phyloP scores from a whole-genome alignment of 495 filamentous ascomycete genomes.

The Aspergillus sclerotioniger region DNA sequence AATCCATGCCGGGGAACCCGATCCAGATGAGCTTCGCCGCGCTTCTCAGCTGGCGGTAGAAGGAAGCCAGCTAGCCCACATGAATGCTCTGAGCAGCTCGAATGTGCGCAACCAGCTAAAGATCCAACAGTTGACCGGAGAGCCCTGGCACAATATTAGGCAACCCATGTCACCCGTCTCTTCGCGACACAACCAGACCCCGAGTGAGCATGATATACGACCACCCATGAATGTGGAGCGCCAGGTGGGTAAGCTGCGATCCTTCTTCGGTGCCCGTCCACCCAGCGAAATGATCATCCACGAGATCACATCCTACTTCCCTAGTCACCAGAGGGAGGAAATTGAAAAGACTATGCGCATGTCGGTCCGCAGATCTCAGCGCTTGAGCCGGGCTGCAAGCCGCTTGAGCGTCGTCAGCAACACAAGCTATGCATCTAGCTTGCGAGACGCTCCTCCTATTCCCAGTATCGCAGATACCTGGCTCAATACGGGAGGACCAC shows the following conservation, averaged over 20 bases:
- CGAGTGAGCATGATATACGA: conserved; percentile 49
- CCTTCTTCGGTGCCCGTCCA: conserved; percentile 86
- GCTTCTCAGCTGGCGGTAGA: conserved; percentile 82
- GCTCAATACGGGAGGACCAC: conserved; percentile 57
- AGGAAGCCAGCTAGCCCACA: conserved; percentile 72
- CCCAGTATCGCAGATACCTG: conserved; percentile 95
- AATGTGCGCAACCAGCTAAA: conserved; percentile 69
- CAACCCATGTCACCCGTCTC: conserved; percentile 79
- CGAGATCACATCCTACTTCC: conserved; percentile 94
- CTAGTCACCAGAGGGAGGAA: conserved; percentile 85
- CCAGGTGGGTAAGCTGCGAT: conserved; percentile 55
- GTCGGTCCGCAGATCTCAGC: conserved; percentile 82
- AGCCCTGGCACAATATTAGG: conserved; percentile 76
- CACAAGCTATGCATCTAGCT: conserved; percentile 83
- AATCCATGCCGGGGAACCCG: conserved; percentile 82
- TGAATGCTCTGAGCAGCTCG: conserved; percentile 59
- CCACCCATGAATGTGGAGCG: conserved; percentile 42
- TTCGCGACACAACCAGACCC: conserved; percentile 57
- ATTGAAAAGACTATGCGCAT: conserved; percentile 92
- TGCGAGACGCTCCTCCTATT: conserved; percentile 83
- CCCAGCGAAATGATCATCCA: conserved; percentile 97
- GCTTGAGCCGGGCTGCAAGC: conserved; percentile 86
- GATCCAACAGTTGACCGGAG: conserved; percentile 79
- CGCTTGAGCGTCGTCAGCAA: conserved; percentile 93
- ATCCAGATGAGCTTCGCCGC: conserved; percentile 72